Evolutionary conservation across 1,139 yeast genomes (phyloP).

Genomic region (Suhomyces yuchorum): DNA sequence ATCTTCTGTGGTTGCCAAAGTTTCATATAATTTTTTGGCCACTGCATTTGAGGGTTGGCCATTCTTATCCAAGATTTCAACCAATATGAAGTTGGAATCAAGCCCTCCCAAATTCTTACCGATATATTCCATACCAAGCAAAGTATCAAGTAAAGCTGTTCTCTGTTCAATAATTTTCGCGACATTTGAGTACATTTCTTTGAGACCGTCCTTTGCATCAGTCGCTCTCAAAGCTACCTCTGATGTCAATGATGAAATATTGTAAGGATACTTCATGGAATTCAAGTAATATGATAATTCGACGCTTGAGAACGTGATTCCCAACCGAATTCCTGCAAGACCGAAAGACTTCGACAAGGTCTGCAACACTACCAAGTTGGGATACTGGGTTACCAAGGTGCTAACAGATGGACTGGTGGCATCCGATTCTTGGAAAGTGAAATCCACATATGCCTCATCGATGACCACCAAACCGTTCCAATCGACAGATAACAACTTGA

Average conservation of each 20-base stretch:
- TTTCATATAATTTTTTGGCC: slow-evolving; percentile 67
- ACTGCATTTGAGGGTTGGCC: slow-evolving; percentile 69
- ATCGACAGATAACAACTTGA: slow-evolving; percentile 52
- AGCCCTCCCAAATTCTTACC: slow-evolving; percentile 83
- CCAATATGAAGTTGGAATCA: slow-evolving; percentile 81
- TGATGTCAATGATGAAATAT: slow-evolving; percentile 82
- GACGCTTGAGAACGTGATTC: slow-evolving; percentile 68
- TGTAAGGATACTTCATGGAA: slow-evolving; percentile 94
- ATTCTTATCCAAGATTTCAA: slow-evolving; percentile 63
- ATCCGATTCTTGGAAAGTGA: slow-evolving; percentile 39
- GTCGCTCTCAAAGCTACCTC: slow-evolving; percentile 77
- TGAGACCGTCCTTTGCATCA: slow-evolving; percentile 51
- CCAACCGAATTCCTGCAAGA: slow-evolving; percentile 89
- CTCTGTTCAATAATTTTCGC: slow-evolving; percentile 58
- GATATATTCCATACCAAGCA: slow-evolving; percentile 59
- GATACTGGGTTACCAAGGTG: slow-evolving; percentile 80
- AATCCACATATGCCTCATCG: slow-evolving; percentile 95
- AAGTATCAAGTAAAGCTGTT: slow-evolving; percentile 44
- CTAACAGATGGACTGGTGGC: slow-evolving; percentile 57
- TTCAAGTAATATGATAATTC: slow-evolving; percentile 70
- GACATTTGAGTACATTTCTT: slow-evolving; percentile 59
- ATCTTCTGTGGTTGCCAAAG: slow-evolving; percentile 67
- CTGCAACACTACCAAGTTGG: slow-evolving; percentile 85
- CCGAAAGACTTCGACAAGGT: slow-evolving; percentile 95
- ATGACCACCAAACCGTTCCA: slow-evolving; percentile 85